A percentile compares a stretch with the other conserved stretches of the same genome.
Evolutionary conservation across 805 yeast genomes (phyloP).

Genomic region (Starmera quercuum): DNA sequence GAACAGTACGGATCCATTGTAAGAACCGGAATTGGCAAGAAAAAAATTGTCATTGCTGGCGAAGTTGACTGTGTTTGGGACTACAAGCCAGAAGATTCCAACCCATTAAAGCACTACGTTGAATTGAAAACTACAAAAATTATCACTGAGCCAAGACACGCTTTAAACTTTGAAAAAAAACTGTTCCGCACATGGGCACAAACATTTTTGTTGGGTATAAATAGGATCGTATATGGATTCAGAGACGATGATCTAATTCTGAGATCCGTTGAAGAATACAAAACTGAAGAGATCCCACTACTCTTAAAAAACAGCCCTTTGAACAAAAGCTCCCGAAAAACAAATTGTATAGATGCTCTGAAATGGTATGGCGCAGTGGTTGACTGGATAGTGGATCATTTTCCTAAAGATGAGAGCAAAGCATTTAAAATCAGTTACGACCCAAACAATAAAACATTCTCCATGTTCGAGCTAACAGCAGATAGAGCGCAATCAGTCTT

Average conservation of each 20-base stretch:
- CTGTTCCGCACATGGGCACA: conserved; percentile 87
- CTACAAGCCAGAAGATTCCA: conserved; percentile 47
- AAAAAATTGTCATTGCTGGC: conserved; percentile 67
- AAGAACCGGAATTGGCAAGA: conserved; percentile 73
- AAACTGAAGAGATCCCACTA: conserved; percentile 73
- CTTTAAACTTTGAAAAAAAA: conserved; percentile 65
- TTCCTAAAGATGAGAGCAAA: conserved; percentile 46
- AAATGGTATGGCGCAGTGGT: conserved; percentile 82
- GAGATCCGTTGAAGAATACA: conserved; percentile 62
- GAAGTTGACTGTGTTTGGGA: conserved; percentile 92
- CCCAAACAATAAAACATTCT: conserved; percentile 44
- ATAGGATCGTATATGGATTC: conserved; percentile 78
- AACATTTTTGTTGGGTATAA: conserved; percentile 80
- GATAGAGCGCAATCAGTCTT: neutral
- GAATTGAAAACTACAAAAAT: conserved; percentile 72
- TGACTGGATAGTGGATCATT: conserved; percentile 60
- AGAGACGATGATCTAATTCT: conserved; percentile 67
- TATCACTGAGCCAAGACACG: conserved; percentile 48
- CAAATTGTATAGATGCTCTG: conserved; percentile 71
- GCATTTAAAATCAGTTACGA: conserved; percentile 52
- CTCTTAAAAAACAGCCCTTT: conserved; percentile 46
- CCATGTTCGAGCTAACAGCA: conserved; percentile 35
- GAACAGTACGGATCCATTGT: conserved; percentile 81
- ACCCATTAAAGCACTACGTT: conserved; percentile 58
- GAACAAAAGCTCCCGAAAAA: conserved; percentile 32